Conservation (phyloP, 345 rosid genomes). For the Eucalyptus grandis region DNA sequence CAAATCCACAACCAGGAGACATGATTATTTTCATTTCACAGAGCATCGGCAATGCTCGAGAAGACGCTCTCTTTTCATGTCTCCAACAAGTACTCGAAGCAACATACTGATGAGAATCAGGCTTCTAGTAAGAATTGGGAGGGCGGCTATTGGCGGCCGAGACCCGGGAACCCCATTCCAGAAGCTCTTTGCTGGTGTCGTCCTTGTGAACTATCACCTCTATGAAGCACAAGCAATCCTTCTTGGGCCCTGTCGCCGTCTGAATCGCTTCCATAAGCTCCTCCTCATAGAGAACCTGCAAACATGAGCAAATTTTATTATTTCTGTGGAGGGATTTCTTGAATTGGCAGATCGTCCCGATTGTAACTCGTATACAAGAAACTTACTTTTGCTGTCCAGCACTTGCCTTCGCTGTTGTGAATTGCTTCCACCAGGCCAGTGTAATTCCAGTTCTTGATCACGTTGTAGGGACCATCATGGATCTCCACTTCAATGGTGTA, state of each 20-base stretch:
- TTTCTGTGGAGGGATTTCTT: not conserved
- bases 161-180: constrained; percentile 77
- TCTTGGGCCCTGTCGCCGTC: not conserved
- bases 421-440: constrained; percentile 29
- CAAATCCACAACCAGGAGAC: not conserved
- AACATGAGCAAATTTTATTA: not conserved
- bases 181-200: constrained; percentile 46
- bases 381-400: constrained; percentile 75
- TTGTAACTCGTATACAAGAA: not conserved
- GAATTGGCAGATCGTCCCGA: not conserved
- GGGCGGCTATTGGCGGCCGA: constrained; percentile 73
- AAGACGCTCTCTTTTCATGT: not conserved
- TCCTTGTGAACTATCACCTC: constrained; percentile 69
- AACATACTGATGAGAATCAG: not conserved
- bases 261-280: constrained; percentile 48
- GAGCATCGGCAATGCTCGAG: not conserved
- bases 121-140: constrained; percentile 42
- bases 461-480: constrained; percentile 80
- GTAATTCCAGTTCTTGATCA: constrained; percentile 88
- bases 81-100: not conserved
- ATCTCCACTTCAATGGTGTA: constrained; percentile 81
- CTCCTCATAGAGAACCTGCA: constrained; percentile 51
- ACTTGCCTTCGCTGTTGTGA: constrained; percentile 32
- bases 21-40: not conserved
- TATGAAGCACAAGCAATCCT: constrained; percentile 48